Conservation (phyloP, 1,284 basidiomycete genomes). For the Phlebopus sp. region DNA sequence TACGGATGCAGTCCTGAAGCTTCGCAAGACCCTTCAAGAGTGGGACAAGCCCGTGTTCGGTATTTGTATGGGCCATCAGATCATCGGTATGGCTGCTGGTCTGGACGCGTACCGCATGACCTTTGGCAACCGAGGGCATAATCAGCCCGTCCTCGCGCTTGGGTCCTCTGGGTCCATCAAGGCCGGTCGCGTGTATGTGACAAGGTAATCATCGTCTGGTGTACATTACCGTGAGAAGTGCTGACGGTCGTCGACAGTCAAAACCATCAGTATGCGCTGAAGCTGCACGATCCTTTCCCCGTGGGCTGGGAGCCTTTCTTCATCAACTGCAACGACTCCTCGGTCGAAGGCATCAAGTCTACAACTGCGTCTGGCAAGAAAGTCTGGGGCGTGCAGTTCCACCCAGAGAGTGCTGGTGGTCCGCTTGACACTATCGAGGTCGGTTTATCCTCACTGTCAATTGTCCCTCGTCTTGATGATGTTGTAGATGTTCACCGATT, state of each 20-base stretch:
- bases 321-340: conserved; percentile 97
- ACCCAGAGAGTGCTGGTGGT: conserved; percentile 91
- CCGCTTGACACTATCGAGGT: conserved; percentile 93
- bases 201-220: conserved; percentile 52
- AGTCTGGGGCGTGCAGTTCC: conserved; percentile 97
- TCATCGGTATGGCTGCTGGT: conserved; percentile 96
- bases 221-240: conserved; percentile 1
- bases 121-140: conserved; percentile 99
- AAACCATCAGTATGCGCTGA: conserved; percentile 95
- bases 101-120: conserved; percentile 96
- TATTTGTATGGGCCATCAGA: conserved; percentile 98
- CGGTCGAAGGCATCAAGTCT: conserved; percentile 96
- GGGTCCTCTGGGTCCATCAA: conserved; percentile 89
- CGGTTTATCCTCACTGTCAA: conserved; percentile 14
- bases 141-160: conserved; percentile 95
- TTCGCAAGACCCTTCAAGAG: conserved; percentile 79
- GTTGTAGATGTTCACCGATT: conserved; percentile 87
- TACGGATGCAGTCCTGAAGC: conserved; percentile 79
- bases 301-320: conserved; percentile 96
- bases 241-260: conserved; percentile 48
- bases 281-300: conserved; percentile 90
- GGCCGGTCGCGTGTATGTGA: conserved; percentile 96
- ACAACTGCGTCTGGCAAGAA: conserved; percentile 83
- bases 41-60: conserved; percentile 96
- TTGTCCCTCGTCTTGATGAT: conserved; percentile 5